These are phyloP conservation scores for Eucalyptus microcorys DNA, from an alignment of 345 rosid genomes.

Conservation along the genomic window DNA sequence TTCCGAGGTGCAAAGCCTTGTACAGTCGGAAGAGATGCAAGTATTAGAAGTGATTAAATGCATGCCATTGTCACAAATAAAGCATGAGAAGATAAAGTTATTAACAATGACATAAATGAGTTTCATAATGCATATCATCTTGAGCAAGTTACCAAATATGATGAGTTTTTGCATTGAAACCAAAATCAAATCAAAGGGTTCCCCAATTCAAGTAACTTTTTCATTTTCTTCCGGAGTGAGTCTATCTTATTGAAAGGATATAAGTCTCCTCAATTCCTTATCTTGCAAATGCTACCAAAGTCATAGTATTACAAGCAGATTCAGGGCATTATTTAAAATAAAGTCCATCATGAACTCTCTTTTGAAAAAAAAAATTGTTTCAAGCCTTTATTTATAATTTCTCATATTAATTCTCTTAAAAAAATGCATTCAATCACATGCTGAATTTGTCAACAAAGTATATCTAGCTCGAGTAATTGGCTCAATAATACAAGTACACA, in stretches of 20 bases:
- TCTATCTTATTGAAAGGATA: not conserved
- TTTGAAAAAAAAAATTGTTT: not conserved
- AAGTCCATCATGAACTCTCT: not conserved
- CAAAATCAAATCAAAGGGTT: not conserved
- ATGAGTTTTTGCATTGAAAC: not conserved
- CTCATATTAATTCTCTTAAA: not conserved
- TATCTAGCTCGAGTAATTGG: not conserved
- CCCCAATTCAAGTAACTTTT: not conserved
- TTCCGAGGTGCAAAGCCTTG: not conserved
- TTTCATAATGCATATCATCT: not conserved
- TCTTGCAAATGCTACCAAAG: not conserved
- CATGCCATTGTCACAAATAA: not conserved
- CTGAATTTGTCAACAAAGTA: not conserved
- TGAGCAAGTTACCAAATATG: not conserved
- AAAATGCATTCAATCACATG: not conserved
- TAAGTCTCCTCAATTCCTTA: not conserved
- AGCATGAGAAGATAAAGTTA: not conserved
- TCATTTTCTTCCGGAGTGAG: not conserved
- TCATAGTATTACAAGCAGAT: not conserved
- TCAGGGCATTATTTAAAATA: not conserved
- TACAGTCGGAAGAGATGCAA: not conserved
- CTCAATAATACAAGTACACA: not conserved
- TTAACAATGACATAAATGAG: not conserved
- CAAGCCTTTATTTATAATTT: not conserved
- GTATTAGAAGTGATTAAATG: not conserved